Evolutionary conservation across 805 yeast genomes (phyloP).

Genomic region (Myxozyma vanderwaltii): DNA sequence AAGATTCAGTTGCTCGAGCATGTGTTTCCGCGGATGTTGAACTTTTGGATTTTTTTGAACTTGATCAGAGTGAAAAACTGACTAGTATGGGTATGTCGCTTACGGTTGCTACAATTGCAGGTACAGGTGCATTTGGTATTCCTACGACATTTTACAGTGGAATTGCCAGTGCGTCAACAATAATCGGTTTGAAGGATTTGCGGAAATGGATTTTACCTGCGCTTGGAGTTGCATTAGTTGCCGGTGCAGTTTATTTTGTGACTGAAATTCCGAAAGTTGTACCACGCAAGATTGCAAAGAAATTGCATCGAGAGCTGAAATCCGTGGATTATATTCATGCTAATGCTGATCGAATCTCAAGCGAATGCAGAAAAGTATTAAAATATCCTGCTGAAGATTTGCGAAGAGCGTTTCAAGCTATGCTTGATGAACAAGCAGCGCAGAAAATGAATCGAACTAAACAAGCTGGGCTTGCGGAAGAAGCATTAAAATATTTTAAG

Average conservation of each 20-base stretch:
- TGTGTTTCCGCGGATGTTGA: constrained; percentile 53
- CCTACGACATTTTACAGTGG: constrained; percentile 19
- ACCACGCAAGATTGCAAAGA: constrained; percentile 77
- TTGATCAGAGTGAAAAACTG: constrained; percentile 30
- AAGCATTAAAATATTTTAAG: constrained; percentile 58
- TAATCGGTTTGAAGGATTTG: constrained; percentile 16
- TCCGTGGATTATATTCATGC: constrained; percentile 74
- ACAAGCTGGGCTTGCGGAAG: constrained; percentile 57
- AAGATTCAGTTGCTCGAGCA: constrained; percentile 55
- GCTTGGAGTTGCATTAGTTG: constrained; percentile 52
- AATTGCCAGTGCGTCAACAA: constrained; percentile 5
- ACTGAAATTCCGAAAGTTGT: constrained; percentile 86
- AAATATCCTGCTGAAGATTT: constrained; percentile 83
- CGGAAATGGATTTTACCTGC: constrained; percentile 58
- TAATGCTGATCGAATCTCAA: constrained; percentile 76
- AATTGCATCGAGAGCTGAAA: constrained; percentile 62
- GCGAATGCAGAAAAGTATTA: constrained; percentile 80
- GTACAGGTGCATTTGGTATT: constrained; percentile 27
- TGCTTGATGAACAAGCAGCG: constrained; percentile 60
- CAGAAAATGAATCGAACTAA: constrained; percentile 59
- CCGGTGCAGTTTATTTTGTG: constrained; percentile 63
- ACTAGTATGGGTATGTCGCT: constrained; percentile 33
- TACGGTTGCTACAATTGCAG: constrained; percentile 33
- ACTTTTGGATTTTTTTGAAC: constrained; percentile 72
- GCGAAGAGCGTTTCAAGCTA: constrained; percentile 63